Base-by-base conservation (phyloP, 495 filamentous ascomycete species). In the Penicillium robsamsonii region DNA sequence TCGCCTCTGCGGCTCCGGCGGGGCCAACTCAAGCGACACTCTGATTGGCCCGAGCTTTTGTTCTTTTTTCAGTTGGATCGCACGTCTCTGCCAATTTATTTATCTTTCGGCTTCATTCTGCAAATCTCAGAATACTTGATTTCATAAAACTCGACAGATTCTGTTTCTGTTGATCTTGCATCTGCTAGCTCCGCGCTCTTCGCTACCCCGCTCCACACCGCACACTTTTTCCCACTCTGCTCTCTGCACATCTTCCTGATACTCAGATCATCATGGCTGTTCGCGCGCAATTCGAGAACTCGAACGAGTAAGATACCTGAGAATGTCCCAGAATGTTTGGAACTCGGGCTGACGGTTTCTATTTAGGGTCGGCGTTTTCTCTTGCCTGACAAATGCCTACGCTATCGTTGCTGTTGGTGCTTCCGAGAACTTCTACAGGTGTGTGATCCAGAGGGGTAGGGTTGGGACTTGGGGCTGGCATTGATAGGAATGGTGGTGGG, bases 391-490 rank as follows among this genome's bases (percentile, higher is more conserved):
- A 60, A 98, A 98, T 73, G 91, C 91, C 49, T 98, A 94, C 72
- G 88, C 90, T 57, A 76, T 98, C 60, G 91, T 96, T 59, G 93
- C 94, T 50, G 82, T 96, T 52, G 95, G 94, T 65, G 92, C 89
- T 46, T 96, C 90, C 60, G 93, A 97, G 83, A 97, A 97, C 79
- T 98, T 98, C 75, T 98, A 97, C 83, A 87, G 85, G 85, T 87
- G 64, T 57, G 64, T 52, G n/a, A 10, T 13, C 15, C 5, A 17
- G 9, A 24, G 13, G 18, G 1, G 25, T 29, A 5, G 15, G 24
- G 12, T 40, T 50, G 22, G 8, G 30, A 40, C 11, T 13, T 50
- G 48, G 27, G 22, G 29, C 9, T 38, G 48, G 33, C 18, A 29
- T 29, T 17, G 48, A 22, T 25, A 17, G 20, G 25, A 5, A 46